Base-by-base conservation (phyloP, 2,329 filamentous ascomycete genomes). In the Botrytis medusae region DNA sequence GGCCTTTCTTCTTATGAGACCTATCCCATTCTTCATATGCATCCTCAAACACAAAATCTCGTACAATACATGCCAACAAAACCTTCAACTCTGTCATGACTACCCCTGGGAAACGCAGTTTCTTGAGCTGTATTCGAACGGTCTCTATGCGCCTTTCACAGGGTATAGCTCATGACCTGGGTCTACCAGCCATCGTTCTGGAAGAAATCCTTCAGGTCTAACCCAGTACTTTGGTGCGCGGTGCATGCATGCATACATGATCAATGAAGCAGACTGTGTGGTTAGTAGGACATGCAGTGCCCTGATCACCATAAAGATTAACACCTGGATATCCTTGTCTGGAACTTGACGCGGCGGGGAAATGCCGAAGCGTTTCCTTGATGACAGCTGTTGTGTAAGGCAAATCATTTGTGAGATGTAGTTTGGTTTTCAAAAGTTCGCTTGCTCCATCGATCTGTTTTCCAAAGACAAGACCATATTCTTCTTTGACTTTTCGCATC, bases 81-180 rank as follows among this genome's bases (percentile, higher is more conserved):
- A 85, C 80, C 73, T 83, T 84, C 34, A 84, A 79, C 79, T 88
- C 87, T 37, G 75, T 77, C 81, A 86, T 84, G 0, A 85, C 87
- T 40, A 88, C 73, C 84, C 84, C 78, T 89, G 86, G 20, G 46
- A 37, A 44, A 65, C 59, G 18, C 69, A 72, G 9, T 67, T 59
- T n/a, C 70, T 54, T n/a, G 70, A 61, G 6, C 61, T 46, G 12
- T 65, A 40, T 37, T 63, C 59, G 44, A 71, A 71, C 4, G 59
- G 69, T 34, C 70, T 44, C 70, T 61, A 59, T 16, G 70, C 70
- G 9, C 32, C 32, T 29, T 60, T 57, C 20, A 59, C 16, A 25
- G 61, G 46, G 16, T 72, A 34, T 32, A 57, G 79, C 74, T 46
- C 80, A 79, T 84, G 77, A 22, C 77, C 81, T 0, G 79, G 79